Conservation (phyloP, 257 asterid species). For the Scutellaria minor region DNA sequence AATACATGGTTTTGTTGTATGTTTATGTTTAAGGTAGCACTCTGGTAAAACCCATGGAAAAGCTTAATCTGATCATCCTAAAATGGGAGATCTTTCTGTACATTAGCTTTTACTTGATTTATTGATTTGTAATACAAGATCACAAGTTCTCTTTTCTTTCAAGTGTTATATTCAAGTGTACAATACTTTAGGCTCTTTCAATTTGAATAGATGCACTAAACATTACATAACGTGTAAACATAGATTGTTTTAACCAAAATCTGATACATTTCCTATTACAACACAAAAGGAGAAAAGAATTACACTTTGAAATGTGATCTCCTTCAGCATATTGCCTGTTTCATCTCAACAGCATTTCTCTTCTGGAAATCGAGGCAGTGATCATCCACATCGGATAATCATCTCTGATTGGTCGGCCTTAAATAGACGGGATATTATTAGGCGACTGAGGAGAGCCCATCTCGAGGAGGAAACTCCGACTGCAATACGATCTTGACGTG, state of each 20-base stretch:
- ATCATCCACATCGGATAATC: too few relatives aligned
- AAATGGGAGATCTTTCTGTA: conserved; percentile 29
- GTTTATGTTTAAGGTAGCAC: background rate
- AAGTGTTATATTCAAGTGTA: background rate
- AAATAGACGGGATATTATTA: conserved; percentile 51
- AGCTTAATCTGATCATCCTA: conserved; percentile 17
- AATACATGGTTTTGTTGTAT: background rate
- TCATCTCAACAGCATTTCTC: background rate
- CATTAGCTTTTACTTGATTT: conserved; percentile 27
- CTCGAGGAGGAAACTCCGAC: conserved; percentile 77
- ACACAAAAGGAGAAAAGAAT: background rate
- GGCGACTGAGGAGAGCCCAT: conserved; percentile 80
- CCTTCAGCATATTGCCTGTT: background rate
- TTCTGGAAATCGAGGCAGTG: background rate
- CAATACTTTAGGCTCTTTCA: too few relatives aligned
- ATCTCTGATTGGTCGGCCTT: background rate
- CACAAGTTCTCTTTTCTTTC: background rate
- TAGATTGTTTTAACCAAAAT: conserved; percentile 10
- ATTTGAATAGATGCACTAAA: too few relatives aligned
- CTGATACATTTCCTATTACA: conserved; percentile 24
- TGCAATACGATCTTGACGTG: conserved; percentile 81
- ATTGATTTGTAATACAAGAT: conserved; percentile 16
- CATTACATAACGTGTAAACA: background rate
- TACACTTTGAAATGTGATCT: background rate
- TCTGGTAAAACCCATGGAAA: background rate